Evolutionary conservation across 2,329 filamentous ascomycete genomes (phyloP).

Genomic region (Aspergillaceae sp.): DNA sequence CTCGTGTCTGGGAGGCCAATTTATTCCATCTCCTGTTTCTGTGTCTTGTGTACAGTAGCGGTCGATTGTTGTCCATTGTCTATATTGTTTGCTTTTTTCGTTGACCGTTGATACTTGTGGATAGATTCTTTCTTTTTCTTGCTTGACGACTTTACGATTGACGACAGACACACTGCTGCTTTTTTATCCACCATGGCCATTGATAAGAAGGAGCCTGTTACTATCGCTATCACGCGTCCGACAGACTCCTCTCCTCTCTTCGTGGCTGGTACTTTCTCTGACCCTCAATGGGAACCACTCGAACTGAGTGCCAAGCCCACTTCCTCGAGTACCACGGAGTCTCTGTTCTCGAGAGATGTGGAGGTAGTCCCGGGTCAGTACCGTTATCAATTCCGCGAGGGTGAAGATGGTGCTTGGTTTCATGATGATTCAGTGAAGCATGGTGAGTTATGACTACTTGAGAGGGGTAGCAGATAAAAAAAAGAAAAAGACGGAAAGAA

Average conservation of each 20-base stretch:
- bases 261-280: constrained; percentile 19
- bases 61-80: too few species aligned
- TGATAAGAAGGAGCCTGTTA: constrained; percentile 14
- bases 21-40: too few species aligned
- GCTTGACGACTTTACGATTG: background rate
- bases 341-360: constrained; percentile 14
- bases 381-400: constrained; percentile 20
- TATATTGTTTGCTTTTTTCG: too few species aligned
- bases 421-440: constrained; percentile 17
- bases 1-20: too few species aligned
- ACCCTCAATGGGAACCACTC: constrained; percentile 20
- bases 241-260: constrained; percentile 17
- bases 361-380: constrained; percentile 14
- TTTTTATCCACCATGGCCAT: constrained; percentile 1
- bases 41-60: too few species aligned
- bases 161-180: background rate
- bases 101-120: too few species aligned
- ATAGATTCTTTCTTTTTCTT: too few species aligned
- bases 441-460: constrained; percentile 11
- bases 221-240: constrained; percentile 19
- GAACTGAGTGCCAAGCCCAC: constrained; percentile 16
- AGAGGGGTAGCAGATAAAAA: background rate
- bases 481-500: background rate
- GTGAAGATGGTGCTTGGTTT: constrained; percentile 16
- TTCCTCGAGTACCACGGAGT: constrained; percentile 11